Evolutionary conservation across 225 moss, liverwort and hornwort genomes (phyloP).

Genomic region (Anthoceros angustus): DNA sequence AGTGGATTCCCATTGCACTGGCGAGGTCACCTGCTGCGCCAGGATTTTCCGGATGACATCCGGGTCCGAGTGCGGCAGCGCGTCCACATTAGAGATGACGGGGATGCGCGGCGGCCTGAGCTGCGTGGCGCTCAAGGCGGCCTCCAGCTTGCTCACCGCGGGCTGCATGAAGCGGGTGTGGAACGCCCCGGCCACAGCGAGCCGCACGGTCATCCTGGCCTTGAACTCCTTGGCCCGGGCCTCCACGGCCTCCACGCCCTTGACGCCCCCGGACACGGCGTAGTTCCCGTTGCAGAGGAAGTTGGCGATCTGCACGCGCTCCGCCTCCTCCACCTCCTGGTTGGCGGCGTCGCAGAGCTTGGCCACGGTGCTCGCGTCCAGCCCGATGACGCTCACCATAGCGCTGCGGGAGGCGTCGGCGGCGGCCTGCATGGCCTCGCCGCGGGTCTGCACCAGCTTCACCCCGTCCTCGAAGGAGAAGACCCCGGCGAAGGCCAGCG

Average conservation of each 20-base stretch:
- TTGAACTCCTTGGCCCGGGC: slow-evolving; percentile 92
- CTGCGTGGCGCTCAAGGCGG: slow-evolving; percentile 63
- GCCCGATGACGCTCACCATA: slow-evolving; percentile 89
- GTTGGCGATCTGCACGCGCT: slow-evolving; percentile 90
- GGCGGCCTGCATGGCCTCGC: slow-evolving; percentile 99
- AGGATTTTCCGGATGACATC: slow-evolving; percentile 67
- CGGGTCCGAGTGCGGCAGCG: slow-evolving; percentile 83
- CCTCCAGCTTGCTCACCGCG: slow-evolving; percentile 77
- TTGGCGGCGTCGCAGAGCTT: slow-evolving; percentile 90
- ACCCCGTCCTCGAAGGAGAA: slow-evolving; percentile 99
- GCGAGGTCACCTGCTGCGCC: slow-evolving; percentile 96
- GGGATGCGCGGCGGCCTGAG: slow-evolving; percentile 77
- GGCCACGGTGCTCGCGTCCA: slow-evolving; percentile 67
- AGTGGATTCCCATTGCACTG: slow-evolving; percentile 89
- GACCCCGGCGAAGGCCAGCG: slow-evolving; percentile 88
- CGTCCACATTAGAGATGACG: slow-evolving; percentile 96
- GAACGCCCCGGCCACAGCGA: slow-evolving; percentile 95
- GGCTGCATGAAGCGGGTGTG: slow-evolving; percentile 95
- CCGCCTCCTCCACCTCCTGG: slow-evolving; percentile 69
- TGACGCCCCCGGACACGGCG: slow-evolving; percentile 93
- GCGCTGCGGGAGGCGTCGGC: slow-evolving; percentile 92
- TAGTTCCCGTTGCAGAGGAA: slow-evolving; percentile 96
- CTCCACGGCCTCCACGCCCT: slow-evolving; percentile 85
- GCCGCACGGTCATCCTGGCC: slow-evolving; percentile 91
- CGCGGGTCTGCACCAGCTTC: slow-evolving; percentile 91